Evolutionary conservation across 306 rosid species (phyloP), one percentile per base, ranked within the genome.

Genomic region (Rubus idaeus): DNA sequence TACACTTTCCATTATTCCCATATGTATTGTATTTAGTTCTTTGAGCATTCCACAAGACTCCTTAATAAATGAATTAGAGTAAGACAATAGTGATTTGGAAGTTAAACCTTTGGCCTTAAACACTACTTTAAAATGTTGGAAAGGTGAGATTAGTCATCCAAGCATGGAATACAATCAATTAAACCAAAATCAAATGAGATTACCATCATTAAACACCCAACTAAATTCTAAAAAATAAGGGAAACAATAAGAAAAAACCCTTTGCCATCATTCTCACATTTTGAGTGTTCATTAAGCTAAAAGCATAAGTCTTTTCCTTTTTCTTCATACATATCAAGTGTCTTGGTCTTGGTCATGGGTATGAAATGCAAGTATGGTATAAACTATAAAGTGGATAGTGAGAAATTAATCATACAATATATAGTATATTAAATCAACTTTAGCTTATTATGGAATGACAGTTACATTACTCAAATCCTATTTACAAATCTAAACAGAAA

Each of bases 61-160:
- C 8, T 42, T 42, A 51, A 8, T 42, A 51, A 8, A 17, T 51
- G 56, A 51, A 55, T 16, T 42, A 72, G 40, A 72, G 44, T 2
- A 42, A 73, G 44, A 45, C 56, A 74, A 45, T n/a, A 3, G 69
- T 60, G 69, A 11, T 45, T 60, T 58, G 12, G 70, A 60, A 60
- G 46, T 23, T 21, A 56, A 73, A 5, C 77, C 51, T 70, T 70
- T 51, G 30, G 65, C 1, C 68, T 30, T 63, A 37, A 26, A 26
- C 66, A 47, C 46, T 10, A 52, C 69, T 44, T 23, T 44, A 18
- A 45, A 72, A 67, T 26, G 65, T 14, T 58, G 44, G 52, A 75
- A 80, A 75, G 69, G 47, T 56, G 39, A 49, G 79, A 75, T 44
- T 51, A 70, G 72, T 69, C 71, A 60, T 18, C 50, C 30, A 50